Base-by-base conservation (phyloP, 202 grass and related monocot species). In the Digitaria exilis region DNA sequence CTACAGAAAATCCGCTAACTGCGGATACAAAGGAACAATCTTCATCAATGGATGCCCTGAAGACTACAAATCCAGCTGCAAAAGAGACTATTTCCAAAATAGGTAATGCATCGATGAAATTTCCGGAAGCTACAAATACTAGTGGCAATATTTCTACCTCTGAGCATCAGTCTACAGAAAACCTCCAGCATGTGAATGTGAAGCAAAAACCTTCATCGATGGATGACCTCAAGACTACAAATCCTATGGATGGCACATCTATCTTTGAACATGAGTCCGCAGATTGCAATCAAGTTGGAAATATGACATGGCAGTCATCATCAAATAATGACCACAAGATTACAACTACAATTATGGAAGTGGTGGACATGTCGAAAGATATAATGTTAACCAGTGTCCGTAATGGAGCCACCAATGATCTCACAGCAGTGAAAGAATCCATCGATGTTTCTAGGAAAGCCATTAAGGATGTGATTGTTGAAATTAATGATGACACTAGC, bases 131-230 rank as follows among this genome's bases (percentile, higher is more conserved):
- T 79, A 18, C 15, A 73, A 44, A 64, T 22, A 29, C 35, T 37
- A 3, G 65, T n/a, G 9, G 1, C 41, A 11, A 1, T 73, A 22
- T 73, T 25, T 80, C 5, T 60, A 73, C 73, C 48, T 0, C 16
- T 50, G 25, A 80, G 6, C 6, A 12, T 80, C 76, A 73, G 28
- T 11, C 69, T 74, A 46, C 62, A 78, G 60, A 34, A 51, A 22
- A 8, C 25, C 12, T 32, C 0, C 31, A 55, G 11, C 0, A 5
- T 71, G 41, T 26, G 22, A 32, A 9, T 48, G 46, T 16, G 26
- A 8, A 35, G n/a, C 5, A 81, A 75, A n/a, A 4, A 37, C 1
- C 21, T 75, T 57, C 50, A 56, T 57, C 5, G 12, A 0, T 75
- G 21, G 31, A 75, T 39, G 50, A 39, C 24, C 71, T 24, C 15